Conservation (phyloP, 768 basidiomycete species). For the Psilocybe subaeruginosa region DNA sequence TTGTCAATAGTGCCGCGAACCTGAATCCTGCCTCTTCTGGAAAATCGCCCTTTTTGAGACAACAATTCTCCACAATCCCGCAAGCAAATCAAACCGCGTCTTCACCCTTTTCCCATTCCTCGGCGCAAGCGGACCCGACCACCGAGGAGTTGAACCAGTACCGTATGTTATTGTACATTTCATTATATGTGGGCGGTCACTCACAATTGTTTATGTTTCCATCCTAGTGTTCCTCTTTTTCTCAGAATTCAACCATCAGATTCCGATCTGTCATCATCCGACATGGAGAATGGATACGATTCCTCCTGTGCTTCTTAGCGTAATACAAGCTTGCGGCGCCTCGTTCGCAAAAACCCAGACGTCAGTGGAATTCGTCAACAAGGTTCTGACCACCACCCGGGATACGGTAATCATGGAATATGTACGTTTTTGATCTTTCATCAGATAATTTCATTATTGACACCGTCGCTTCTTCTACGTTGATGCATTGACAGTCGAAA, state of each 20-base stretch:
- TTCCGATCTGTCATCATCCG: constrained; percentile 57
- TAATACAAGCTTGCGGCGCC: constrained; percentile 67
- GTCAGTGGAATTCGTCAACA: constrained; percentile 51
- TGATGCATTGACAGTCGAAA: constrained; percentile 36
- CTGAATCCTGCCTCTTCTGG: constrained; percentile 25
- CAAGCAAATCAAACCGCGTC: constrained; percentile 15
- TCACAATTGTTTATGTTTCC: not conserved
- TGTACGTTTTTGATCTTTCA: constrained; percentile 41
- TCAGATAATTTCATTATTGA: constrained; percentile 24
- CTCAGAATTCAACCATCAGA: constrained; percentile 52
- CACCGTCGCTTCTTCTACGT: constrained; percentile 11
- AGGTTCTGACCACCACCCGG: constrained; percentile 42
- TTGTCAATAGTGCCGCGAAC: constrained; percentile 25
- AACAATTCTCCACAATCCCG: constrained; percentile 21
- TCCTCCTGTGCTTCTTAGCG: constrained; percentile 51
- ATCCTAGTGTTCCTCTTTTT: constrained; percentile 55
- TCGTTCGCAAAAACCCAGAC: constrained; percentile 54
- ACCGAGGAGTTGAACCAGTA: constrained; percentile 59
- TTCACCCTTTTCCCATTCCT: constrained; percentile 29
- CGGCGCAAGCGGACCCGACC: constrained; percentile 31
- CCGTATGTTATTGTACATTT: constrained; percentile 42
- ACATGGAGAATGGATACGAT: constrained; percentile 54
- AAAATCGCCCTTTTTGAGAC: constrained; percentile 25
- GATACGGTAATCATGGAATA: constrained; percentile 57
- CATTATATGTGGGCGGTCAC: constrained; percentile 1